These are phyloP conservation scores for Aspergillus candidus DNA, from an alignment of 2,329 filamentous ascomycete genomes.

Conservation along the genomic window DNA sequence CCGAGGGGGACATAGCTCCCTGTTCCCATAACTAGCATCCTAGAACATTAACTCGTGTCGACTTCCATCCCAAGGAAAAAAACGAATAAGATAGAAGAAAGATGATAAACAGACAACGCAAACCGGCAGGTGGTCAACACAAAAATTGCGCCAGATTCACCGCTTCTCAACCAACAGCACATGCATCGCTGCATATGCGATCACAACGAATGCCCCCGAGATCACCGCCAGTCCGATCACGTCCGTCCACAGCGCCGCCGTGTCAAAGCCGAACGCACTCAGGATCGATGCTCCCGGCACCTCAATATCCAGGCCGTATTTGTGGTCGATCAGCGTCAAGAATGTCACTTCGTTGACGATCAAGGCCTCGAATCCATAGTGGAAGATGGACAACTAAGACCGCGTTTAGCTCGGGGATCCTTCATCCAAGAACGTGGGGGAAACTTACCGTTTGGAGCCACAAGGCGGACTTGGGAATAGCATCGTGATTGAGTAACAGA, in stretches of 20 bases:
- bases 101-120: neutral
- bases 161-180: conserved; percentile 84
- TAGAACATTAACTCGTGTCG: too few relatives aligned
- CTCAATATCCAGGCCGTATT: conserved; percentile 93
- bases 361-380: conserved; percentile 92
- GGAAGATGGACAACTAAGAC: conserved; percentile 79
- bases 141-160: conserved; percentile 45
- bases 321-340: conserved; percentile 82
- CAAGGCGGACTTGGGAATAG: conserved; percentile 73
- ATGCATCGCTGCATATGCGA: conserved; percentile 92
- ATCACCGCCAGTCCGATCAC: conserved; percentile 76
- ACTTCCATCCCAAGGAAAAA: neutral
- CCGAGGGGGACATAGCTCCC: too few relatives aligned
- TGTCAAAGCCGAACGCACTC: conserved; percentile 91
- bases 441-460: conserved; percentile 76
- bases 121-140: conserved; percentile 1
- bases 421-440: neutral
- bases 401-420: conserved; percentile 15
- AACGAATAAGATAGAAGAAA: conserved; percentile 3
- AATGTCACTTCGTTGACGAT: conserved; percentile 96
- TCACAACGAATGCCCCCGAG: conserved; percentile 71
- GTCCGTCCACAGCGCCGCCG: conserved; percentile 77
- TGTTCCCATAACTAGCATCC: too few relatives aligned
- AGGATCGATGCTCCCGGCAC: conserved; percentile 91
- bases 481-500: conserved; percentile 87